Percentiles rank a stretch among this genome's conserved stretches.
phyloP scores from a whole-genome alignment of 108 stramenopile species.

The Schizochytrium sp. region DNA sequence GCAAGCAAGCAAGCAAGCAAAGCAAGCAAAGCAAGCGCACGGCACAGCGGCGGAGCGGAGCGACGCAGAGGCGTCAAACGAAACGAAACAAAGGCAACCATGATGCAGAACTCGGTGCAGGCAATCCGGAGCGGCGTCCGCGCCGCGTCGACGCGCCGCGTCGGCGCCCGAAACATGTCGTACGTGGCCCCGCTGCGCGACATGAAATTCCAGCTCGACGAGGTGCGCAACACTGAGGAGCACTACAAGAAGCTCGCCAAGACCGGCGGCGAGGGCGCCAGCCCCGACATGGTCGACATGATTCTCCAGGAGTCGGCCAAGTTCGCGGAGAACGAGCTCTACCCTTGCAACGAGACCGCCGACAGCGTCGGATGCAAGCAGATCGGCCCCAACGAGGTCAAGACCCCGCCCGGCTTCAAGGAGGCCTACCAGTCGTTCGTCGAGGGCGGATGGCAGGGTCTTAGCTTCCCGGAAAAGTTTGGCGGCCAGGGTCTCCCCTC shows the following conservation, averaged over 20 bases:
- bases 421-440: conserved; percentile 26
- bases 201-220: conserved; percentile 9
- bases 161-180: background rate
- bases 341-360: conserved; percentile 11
- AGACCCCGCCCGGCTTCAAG: conserved; percentile 27
- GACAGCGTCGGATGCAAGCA: conserved; percentile 30
- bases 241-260: conserved; percentile 31
- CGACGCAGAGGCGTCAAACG: too few species aligned
- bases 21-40: too few species aligned
- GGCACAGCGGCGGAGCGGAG: too few species aligned
- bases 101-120: background rate
- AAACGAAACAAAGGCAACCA: background rate
- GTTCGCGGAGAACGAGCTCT: conserved; percentile 18
- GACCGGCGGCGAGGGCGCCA: conserved; percentile 11
- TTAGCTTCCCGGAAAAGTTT: conserved; percentile 19
- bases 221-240: background rate
- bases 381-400: background rate
- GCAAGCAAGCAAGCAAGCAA: too few species aligned
- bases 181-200: conserved; percentile 5
- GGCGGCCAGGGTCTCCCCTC: conserved; percentile 31
- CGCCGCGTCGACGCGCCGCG: background rate
- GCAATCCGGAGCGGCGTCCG: background rate
- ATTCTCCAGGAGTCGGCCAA: conserved; percentile 17
- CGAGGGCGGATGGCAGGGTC: conserved; percentile 27
- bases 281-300: conserved; percentile 23